Percentiles rank a stretch among this genome's conserved stretches.
Conservation (phyloP, 2,329 filamentous ascomycete species). For the Aspergillus sp. region DNA sequence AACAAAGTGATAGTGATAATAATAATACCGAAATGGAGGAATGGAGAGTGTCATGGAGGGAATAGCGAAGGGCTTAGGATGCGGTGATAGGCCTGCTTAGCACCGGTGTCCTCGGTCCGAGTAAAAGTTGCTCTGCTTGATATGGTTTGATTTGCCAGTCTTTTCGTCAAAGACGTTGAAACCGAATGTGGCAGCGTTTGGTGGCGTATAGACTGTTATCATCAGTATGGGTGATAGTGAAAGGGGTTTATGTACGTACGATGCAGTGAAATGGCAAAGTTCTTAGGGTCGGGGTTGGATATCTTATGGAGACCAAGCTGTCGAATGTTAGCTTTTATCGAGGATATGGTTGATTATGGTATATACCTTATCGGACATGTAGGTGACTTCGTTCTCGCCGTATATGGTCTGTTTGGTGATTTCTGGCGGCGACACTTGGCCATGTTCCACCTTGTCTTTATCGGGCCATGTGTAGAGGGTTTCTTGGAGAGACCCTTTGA, state of each 20-base stretch:
- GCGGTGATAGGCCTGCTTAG: conserved; percentile 3
- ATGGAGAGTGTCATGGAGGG: not conserved
- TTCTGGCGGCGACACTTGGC: conserved; percentile 50
- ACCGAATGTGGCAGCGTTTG: conserved; percentile 77
- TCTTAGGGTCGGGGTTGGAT: conserved; percentile 64
- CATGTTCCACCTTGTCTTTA: conserved; percentile 40
- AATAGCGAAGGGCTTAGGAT: not conserved
- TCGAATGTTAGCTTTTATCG: not conserved
- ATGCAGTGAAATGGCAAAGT: conserved; percentile 81
- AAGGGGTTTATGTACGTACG: conserved; percentile 38
- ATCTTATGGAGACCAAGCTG: conserved; percentile 80
- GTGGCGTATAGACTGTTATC: conserved; percentile 68
- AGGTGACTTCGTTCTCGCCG: conserved; percentile 69
- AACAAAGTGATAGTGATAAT: not conserved
- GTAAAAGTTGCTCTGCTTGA: conserved; percentile 67
- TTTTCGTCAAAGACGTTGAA: conserved; percentile 75
- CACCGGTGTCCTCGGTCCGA: conserved; percentile 50
- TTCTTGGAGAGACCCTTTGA: conserved; percentile 74
- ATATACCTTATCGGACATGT: conserved; percentile 72
- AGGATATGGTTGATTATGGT: not conserved
- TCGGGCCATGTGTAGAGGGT: conserved; percentile 73
- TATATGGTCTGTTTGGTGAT: conserved; percentile 66
- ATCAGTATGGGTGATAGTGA: not conserved
- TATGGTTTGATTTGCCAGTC: conserved; percentile 69
- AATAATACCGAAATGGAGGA: not conserved